Evolutionary conservation across 495 filamentous ascomycete species (phyloP).

Genomic region (Aspergillus cavernicola): DNA sequence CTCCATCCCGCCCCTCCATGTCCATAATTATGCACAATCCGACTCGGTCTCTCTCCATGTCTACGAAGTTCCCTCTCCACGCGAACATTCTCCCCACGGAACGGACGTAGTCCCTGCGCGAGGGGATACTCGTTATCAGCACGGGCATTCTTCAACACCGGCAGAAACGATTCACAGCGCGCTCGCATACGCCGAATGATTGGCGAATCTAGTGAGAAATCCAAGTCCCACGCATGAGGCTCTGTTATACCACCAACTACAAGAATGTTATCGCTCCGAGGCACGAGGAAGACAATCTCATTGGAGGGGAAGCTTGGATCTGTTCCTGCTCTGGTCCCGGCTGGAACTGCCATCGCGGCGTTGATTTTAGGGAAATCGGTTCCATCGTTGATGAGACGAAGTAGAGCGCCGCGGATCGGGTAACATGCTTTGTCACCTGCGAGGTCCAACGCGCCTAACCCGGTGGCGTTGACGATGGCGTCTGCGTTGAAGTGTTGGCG

Average conservation of each 20-base stretch:
- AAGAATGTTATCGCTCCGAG: conserved; percentile 48
- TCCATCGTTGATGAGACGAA: conserved; percentile 51
- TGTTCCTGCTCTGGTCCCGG: too few relatives aligned
- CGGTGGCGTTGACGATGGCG: conserved; percentile 46
- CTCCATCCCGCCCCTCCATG: conserved; percentile 49
- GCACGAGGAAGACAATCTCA: conserved; percentile 50
- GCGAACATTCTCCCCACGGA: conserved; percentile 36
- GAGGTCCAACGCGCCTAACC: conserved; percentile 31
- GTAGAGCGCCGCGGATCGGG: conserved; percentile 43
- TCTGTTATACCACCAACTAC: conserved; percentile 43
- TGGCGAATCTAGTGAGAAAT: conserved; percentile 39
- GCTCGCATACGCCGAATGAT: conserved; percentile 41
- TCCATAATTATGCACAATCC: conserved; percentile 48
- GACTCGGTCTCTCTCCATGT: conserved; percentile 21
- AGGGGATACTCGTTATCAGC: conserved; percentile 43
- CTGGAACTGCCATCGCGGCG: conserved; percentile 34
- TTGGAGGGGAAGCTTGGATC: conserved; percentile 20
- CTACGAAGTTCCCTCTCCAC: conserved; percentile 41
- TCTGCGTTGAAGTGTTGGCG: conserved; percentile 35
- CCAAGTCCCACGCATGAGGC: conserved; percentile 35
- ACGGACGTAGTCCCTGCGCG: conserved; percentile 43
- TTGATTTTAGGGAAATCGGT: conserved; percentile 43
- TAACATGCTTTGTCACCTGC: conserved; percentile 38
- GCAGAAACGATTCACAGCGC: conserved; percentile 43
- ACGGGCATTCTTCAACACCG: conserved; percentile 39